Conservation (phyloP, 1,284 basidiomycete species). For the Pseudozyma tsukubaensis region DNA sequence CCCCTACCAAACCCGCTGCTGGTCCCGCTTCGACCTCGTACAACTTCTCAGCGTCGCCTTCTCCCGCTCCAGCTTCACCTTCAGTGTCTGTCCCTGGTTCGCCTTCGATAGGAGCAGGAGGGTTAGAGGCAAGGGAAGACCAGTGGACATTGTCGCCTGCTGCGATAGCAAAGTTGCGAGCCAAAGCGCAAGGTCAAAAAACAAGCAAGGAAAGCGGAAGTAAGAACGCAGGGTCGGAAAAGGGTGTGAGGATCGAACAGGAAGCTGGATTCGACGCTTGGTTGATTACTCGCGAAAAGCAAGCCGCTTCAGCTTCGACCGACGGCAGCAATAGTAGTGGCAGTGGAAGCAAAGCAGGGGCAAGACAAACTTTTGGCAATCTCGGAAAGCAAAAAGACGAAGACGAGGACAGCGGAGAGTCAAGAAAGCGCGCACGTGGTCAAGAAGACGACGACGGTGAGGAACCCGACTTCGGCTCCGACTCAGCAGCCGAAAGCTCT, state of each 20-base stretch:
- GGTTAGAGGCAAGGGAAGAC: constrained; percentile 17
- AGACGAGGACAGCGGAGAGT: constrained; percentile 3
- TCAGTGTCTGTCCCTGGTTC: constrained; percentile 8
- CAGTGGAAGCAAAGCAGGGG: not conserved
- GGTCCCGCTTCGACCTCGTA: not conserved
- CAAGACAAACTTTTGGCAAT: constrained; percentile 28
- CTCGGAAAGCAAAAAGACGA: constrained; percentile 19
- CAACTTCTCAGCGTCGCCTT: not conserved
- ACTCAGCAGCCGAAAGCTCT: not conserved
- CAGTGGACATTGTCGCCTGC: constrained; percentile 40
- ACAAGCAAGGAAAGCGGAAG: not conserved
- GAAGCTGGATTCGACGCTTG: constrained; percentile 47
- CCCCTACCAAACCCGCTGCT: constrained; percentile 2
- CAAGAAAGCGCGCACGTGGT: constrained; percentile 2
- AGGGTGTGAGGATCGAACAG: constrained; percentile 14
- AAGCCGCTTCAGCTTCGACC: not conserved
- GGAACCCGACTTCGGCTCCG: constrained; percentile 24
- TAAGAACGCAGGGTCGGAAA: too few relatives aligned
- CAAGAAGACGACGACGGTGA: not conserved
- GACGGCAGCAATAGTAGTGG: not conserved
- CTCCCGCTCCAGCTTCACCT: constrained; percentile 8
- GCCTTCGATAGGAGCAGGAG: not conserved
- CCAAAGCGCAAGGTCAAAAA: constrained; percentile 12
- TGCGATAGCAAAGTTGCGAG: constrained; percentile 26
- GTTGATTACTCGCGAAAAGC: constrained; percentile 28